Conservation (phyloP, 2,329 filamentous ascomycete species). For the Colletotrichum salicis region DNA sequence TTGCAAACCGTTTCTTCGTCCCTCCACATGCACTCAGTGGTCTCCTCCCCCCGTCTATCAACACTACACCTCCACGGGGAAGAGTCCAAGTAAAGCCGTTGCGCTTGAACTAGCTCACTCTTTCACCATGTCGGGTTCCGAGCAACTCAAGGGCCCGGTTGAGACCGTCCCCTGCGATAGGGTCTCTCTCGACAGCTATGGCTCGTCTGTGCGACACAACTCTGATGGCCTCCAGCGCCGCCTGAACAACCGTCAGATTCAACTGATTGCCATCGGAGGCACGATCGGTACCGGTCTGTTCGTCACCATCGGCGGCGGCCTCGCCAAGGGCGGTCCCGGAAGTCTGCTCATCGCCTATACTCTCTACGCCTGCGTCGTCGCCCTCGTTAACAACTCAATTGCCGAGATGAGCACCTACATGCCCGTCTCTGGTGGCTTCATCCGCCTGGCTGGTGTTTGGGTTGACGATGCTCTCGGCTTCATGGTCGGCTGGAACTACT, state of each 20-base stretch:
- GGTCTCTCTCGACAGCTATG: constrained; percentile 32
- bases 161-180: constrained; percentile 14
- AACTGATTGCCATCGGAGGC: constrained; percentile 60
- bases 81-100: not conserved
- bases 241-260: constrained; percentile 47
- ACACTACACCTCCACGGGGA: constrained; percentile 10
- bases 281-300: constrained; percentile 61
- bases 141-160: constrained; percentile 27
- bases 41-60: not conserved
- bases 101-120: not conserved
- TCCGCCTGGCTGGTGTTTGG: constrained; percentile 46
- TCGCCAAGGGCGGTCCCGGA: constrained; percentile 32
- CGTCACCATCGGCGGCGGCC: constrained; percentile 56
- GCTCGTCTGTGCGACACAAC: constrained; percentile 34
- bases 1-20: not conserved
- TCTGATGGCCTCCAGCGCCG: constrained; percentile 49
- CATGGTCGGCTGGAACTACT: constrained; percentile 69
- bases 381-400: constrained; percentile 52
- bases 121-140: constrained; percentile 9
- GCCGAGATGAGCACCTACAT: constrained; percentile 48
- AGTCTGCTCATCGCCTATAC: constrained; percentile 33
- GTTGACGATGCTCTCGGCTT: constrained; percentile 67
- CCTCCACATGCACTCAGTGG: constrained; percentile 28
- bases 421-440: constrained; percentile 35
- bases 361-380: constrained; percentile 44